phyloP scores from a whole-genome alignment of 495 filamentous ascomycete species.

The Podospora sp. region DNA sequence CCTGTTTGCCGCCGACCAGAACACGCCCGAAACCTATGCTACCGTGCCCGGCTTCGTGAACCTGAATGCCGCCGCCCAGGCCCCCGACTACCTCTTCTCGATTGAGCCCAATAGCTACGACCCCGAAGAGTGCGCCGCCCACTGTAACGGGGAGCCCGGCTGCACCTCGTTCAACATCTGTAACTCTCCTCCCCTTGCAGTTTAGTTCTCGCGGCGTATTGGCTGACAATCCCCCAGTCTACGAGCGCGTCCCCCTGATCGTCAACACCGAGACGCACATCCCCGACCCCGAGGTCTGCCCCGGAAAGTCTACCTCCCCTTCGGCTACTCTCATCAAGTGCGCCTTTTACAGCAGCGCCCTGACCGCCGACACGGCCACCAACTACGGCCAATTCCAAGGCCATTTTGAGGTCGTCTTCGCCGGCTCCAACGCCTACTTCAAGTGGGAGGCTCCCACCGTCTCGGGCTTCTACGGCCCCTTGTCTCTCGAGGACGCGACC shows the following conservation, averaged over 20 bases:
- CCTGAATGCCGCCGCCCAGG: slow-evolving; percentile 18
- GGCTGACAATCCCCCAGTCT: slow-evolving; percentile 8
- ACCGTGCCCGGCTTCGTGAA: slow-evolving; percentile 23
- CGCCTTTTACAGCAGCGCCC: slow-evolving; percentile 49
- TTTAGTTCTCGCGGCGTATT: background rate
- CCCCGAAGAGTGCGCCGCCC: slow-evolving; percentile 21
- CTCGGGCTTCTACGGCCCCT: slow-evolving; percentile 35
- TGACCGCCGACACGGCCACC: slow-evolving; percentile 36
- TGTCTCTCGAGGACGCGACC: slow-evolving; percentile 39
- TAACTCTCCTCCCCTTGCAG: background rate
- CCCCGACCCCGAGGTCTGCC: slow-evolving; percentile 25
- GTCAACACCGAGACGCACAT: slow-evolving; percentile 23
- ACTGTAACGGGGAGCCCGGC: slow-evolving; percentile 16
- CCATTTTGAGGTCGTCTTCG: slow-evolving; percentile 48
- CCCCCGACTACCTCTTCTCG: slow-evolving; percentile 21
- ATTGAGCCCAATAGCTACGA: slow-evolving; percentile 20
- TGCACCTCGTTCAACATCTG: slow-evolving; percentile 28
- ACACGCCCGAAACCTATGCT: slow-evolving; percentile 19
- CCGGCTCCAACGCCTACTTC: slow-evolving; percentile 49
- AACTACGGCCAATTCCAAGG: slow-evolving; percentile 43
- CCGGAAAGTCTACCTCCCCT: slow-evolving; percentile 47
- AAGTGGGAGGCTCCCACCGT: slow-evolving; percentile 33
- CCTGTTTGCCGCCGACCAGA: background rate
- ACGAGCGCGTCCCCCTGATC: slow-evolving; percentile 26
- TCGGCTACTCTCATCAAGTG: slow-evolving; percentile 58